Evolutionary conservation across 2,329 filamentous ascomycete species (phyloP).

Genomic region (Sporothrix inflata): DNA sequence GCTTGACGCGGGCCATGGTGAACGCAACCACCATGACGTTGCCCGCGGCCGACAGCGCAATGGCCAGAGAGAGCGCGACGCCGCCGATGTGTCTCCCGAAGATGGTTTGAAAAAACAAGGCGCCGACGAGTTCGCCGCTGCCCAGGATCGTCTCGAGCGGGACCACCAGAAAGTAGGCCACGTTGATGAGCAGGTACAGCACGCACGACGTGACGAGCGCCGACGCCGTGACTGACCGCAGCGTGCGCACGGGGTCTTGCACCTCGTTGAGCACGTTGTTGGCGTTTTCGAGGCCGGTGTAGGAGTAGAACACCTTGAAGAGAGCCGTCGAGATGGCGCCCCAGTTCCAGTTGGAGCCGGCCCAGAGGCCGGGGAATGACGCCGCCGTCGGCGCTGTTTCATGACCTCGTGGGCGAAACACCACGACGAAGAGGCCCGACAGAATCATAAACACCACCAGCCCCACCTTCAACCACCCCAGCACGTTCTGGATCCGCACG

Average conservation of each 20-base stretch:
- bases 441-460: constrained; percentile 64
- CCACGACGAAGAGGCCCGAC: constrained; percentile 62
- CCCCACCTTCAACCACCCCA: constrained; percentile 67
- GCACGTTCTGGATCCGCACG: constrained; percentile 61
- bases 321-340: constrained; percentile 67
- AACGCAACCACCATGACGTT: constrained; percentile 77
- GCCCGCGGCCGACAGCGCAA: constrained; percentile 68
- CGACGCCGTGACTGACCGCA: constrained; percentile 54
- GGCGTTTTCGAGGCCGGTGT: constrained; percentile 60
- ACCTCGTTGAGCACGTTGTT: constrained; percentile 65
- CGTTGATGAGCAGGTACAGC: constrained; percentile 61
- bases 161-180: constrained; percentile 66
- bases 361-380: constrained; percentile 52
- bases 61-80: constrained; percentile 62
- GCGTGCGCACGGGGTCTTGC: constrained; percentile 60
- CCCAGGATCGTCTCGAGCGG: constrained; percentile 68
- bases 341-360: constrained; percentile 70
- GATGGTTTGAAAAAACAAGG: constrained; percentile 66
- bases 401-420: constrained; percentile 44
- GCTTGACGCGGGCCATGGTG: constrained; percentile 68
- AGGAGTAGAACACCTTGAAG: constrained; percentile 62
- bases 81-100: constrained; percentile 64
- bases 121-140: constrained; percentile 69
- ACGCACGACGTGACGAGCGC: constrained; percentile 55
- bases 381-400: neutral